A percentile compares a stretch with the other conserved stretches of the same genome.
Evolutionary conservation across 2,329 filamentous ascomycete genomes (phyloP).

Genomic region (Cercospora sojina): DNA sequence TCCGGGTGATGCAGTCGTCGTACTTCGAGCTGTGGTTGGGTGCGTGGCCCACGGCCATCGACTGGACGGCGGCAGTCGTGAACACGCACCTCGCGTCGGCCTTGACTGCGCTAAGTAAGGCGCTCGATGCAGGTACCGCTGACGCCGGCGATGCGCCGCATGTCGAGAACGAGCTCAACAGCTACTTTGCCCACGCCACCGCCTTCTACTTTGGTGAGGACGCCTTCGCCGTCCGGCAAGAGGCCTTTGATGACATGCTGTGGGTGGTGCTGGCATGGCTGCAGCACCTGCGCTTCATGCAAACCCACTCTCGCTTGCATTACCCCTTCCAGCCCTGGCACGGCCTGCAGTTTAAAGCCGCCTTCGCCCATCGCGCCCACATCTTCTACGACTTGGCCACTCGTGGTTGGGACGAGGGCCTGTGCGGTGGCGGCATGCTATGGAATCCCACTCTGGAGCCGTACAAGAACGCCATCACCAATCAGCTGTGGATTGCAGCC

Average conservation of each 20-base stretch:
- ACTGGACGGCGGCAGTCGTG: slow-evolving; percentile 89
- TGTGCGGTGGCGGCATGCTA: slow-evolving; percentile 85
- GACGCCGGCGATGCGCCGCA: slow-evolving; percentile 38
- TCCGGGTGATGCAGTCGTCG: slow-evolving; percentile 70
- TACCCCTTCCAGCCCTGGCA: slow-evolving; percentile 63
- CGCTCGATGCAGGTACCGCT: slow-evolving; percentile 46
- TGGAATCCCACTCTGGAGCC: slow-evolving; percentile 80
- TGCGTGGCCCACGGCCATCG: slow-evolving; percentile 81
- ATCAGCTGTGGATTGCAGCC: slow-evolving; percentile 82
- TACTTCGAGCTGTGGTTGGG: slow-evolving; percentile 78
- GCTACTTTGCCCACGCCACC: slow-evolving; percentile 73
- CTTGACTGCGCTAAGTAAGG: slow-evolving; percentile 58
- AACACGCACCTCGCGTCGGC: slow-evolving; percentile 53
- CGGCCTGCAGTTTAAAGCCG: slow-evolving; percentile 70
- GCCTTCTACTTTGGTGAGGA: slow-evolving; percentile 88
- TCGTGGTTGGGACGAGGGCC: slow-evolving; percentile 74
- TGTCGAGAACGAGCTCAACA: slow-evolving; percentile 76
- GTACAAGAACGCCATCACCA: slow-evolving; percentile 97
- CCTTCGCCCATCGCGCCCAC: slow-evolving; percentile 78
- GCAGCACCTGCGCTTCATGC: slow-evolving; percentile 60
- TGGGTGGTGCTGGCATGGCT: slow-evolving; percentile 91
- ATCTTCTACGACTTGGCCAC: slow-evolving; percentile 82
- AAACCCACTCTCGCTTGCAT: slow-evolving; percentile 65
- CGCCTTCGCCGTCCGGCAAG: slow-evolving; percentile 41
- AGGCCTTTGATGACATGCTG: slow-evolving; percentile 91